These are phyloP conservation scores for Elaeagnus macrophylla DNA, from an alignment of 306 rosid species.

Conservation along the genomic window DNA sequence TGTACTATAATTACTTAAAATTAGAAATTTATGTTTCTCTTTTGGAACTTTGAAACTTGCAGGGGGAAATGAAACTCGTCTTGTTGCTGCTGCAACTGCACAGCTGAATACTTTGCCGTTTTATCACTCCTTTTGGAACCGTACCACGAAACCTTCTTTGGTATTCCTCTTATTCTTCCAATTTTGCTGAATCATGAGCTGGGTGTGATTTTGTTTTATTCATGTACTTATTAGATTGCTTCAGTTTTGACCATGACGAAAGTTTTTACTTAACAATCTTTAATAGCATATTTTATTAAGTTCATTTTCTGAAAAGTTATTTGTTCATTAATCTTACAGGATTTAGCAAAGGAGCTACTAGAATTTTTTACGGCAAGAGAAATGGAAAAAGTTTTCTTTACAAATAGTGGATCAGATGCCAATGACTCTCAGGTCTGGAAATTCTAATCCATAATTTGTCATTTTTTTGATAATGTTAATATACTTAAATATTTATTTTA, in stretches of 20 bases:
- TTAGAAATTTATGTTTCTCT: neutral
- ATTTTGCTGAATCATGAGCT: neutral
- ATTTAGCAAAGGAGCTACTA: constrained; percentile 66
- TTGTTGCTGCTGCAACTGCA: constrained; percentile 62
- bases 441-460: neutral
- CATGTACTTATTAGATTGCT: no score
- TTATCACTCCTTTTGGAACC: constrained; percentile 93
- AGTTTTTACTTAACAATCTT: neutral
- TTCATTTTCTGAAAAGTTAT: constrained; percentile 10
- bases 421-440: constrained; percentile 75
- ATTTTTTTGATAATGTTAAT: constrained; percentile 14
- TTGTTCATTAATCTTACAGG: constrained; percentile 36
- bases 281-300: neutral
- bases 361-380: constrained; percentile 60
- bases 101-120: constrained; percentile 79
- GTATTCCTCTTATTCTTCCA: constrained; percentile 22
- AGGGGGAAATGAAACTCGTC: constrained; percentile 80
- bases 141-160: constrained; percentile 78
- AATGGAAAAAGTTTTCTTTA: constrained; percentile 79
- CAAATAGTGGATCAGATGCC: constrained; percentile 89
- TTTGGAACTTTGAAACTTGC: constrained; percentile 9
- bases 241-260: no score
- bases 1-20: constrained; percentile 1
- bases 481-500: neutral
- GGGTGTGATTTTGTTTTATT: no score